Evolutionary conservation across 257 asterid species (phyloP), one percentile per base, ranked within the genome.

Genomic region (Solanum chiquidenum): DNA sequence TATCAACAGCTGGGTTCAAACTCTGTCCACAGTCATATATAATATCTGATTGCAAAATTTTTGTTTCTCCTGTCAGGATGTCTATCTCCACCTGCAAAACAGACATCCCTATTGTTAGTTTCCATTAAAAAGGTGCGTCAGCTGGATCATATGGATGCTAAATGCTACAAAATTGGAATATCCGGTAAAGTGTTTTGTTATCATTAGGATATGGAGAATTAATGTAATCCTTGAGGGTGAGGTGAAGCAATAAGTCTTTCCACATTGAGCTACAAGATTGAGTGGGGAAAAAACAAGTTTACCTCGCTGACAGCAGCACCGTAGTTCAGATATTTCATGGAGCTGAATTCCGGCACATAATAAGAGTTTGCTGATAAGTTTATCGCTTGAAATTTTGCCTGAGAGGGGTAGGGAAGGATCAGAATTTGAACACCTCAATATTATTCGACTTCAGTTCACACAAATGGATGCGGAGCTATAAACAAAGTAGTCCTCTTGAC

Each of bases 251-350:
- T 18, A 46, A 5, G 35, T 27, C 20, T 27, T 49, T 80, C 69
- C 68, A 29, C 42, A 18, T 29, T 31, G 20, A 80, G 69, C 42
- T 44, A 16, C 38, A 79, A 77, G 21, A 25, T 42, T 44, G 18
- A 44, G 55, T 44, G 55, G 18, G 55, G 55, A 12, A 44, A 44
- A 44, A 44, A 44, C 18, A 44, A 44, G 55, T 12, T 12, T 21
- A 95, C 97, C 98, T 95, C 98, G 18, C 96, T 92, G 23, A 94
- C 93, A 12, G 94, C 97, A 85, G 92, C 98, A 77, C 98, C 98
- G 10, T 92, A 94, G 87, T 90, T 94, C 88, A 95, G 88, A 88
- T 95, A 95, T 16, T 9, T 23, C 23, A 38, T 60, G 87, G 92
- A 89, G 89, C 88, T 87, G 60, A 31, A 74, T 29, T 90, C 92